phyloP scores from a whole-genome alignment of 2,329 filamentous ascomycete species.

The Cytospora paraplurivora region DNA sequence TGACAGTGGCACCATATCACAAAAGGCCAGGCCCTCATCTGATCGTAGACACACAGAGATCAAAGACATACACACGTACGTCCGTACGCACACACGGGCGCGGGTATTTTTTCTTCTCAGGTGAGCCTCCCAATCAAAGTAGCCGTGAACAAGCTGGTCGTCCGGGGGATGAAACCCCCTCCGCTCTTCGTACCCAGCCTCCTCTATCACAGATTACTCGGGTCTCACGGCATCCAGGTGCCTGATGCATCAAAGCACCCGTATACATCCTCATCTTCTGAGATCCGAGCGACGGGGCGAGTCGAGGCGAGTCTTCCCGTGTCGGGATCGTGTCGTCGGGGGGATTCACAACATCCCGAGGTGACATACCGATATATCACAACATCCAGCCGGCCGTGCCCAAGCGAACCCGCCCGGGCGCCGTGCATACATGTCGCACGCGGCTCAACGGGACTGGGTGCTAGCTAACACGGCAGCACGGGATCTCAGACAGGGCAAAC shows the following conservation, averaged over 20 bases:
- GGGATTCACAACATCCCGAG: too few species aligned
- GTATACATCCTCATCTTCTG: background rate
- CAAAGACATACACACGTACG: background rate
- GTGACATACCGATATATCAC: background rate
- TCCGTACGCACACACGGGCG: background rate
- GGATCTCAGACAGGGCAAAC: background rate
- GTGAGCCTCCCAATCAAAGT: too few species aligned
- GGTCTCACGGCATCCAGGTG: background rate
- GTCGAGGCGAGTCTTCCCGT: slow-evolving; percentile 4
- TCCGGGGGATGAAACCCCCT: too few species aligned
- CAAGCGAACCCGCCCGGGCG: too few species aligned
- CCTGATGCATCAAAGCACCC: too few species aligned
- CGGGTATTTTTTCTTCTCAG: background rate
- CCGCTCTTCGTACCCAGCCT: too few species aligned
- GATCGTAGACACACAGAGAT: background rate
- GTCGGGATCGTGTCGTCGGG: background rate
- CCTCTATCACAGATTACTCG: too few species aligned
- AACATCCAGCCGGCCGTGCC: background rate
- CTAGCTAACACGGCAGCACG: background rate
- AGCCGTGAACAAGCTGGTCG: too few species aligned
- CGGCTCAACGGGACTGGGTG: background rate
- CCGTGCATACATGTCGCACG: background rate
- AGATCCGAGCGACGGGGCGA: background rate
- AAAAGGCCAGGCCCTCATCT: background rate
- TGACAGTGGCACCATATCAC: background rate